Evolutionary conservation across 2,329 filamentous ascomycete species (phyloP).

Genomic region (Fusarium concolor): DNA sequence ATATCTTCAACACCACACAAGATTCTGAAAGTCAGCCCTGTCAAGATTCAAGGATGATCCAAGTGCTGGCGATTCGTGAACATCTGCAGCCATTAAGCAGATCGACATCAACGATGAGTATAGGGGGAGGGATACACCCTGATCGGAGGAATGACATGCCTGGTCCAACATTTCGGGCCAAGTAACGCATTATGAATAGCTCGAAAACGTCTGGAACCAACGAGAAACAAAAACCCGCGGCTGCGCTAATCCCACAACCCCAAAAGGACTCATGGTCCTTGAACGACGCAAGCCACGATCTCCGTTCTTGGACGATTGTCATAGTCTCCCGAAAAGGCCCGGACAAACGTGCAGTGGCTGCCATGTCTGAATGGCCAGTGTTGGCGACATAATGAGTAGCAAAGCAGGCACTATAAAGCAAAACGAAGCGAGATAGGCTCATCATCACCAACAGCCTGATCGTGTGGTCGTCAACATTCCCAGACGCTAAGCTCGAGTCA

Average conservation of each 20-base stretch:
- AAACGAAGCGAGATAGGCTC: constrained; percentile 16
- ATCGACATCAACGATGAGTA: constrained; percentile 14
- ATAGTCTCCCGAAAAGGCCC: constrained; percentile 15
- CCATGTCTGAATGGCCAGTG: constrained; percentile 36
- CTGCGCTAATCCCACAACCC: constrained; percentile 50
- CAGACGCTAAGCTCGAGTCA: constrained; percentile 43
- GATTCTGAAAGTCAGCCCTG: constrained; percentile 33
- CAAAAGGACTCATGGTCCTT: constrained; percentile 21
- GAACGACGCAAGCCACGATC: constrained; percentile 44
- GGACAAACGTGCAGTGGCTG: constrained; percentile 40
- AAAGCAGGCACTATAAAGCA: constrained; percentile 9
- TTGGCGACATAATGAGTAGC: constrained; percentile 20
- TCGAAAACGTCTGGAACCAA: constrained; percentile 34
- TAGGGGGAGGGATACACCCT: constrained; percentile 16
- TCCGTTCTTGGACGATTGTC: constrained; percentile 40
- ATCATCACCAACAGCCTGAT: constrained; percentile 32
- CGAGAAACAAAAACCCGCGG: constrained; percentile 36
- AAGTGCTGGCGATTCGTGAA: constrained; percentile 21
- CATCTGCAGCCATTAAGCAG: constrained; percentile 20
- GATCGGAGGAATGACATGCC: constrained; percentile 6
- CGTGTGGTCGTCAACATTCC: constrained; percentile 52
- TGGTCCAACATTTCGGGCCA: constrained; percentile 7
- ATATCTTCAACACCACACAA: constrained; percentile 14
- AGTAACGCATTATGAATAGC: constrained; percentile 23
- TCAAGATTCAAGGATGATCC: constrained; percentile 6